These are phyloP conservation scores for Candida sithepensis DNA, from an alignment of 805 yeast species.

Conservation along the genomic window DNA sequence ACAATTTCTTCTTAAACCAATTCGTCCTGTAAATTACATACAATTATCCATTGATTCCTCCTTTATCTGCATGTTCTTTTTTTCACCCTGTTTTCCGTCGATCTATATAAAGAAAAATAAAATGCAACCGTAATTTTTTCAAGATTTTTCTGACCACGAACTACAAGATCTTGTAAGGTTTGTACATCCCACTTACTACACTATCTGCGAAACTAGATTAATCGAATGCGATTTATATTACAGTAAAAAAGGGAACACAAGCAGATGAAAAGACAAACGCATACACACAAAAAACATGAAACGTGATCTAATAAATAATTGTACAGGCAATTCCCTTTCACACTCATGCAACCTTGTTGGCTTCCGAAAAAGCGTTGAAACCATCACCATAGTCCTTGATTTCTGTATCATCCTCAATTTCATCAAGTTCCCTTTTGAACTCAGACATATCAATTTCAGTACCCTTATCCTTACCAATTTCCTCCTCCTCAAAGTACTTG, in stretches of 20 bases:
- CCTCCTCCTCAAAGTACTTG: slow-evolving; percentile 52
- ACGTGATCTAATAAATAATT: neutral
- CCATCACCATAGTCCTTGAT: slow-evolving; percentile 79
- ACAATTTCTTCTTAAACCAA: too few species aligned
- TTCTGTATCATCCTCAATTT: slow-evolving; percentile 42
- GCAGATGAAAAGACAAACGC: neutral
- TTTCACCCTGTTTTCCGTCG: too few species aligned
- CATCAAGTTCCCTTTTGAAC: slow-evolving; percentile 55
- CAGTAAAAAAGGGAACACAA: neutral
- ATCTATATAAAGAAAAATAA: too few species aligned
- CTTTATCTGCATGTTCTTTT: too few species aligned
- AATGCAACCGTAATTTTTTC: too few species aligned
- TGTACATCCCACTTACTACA: too few species aligned
- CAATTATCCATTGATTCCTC: too few species aligned
- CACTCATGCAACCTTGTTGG: slow-evolving; percentile 14
- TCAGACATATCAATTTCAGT: slow-evolving; percentile 55
- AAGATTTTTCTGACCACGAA: too few species aligned
- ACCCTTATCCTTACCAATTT: slow-evolving; percentile 41
- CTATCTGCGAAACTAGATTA: too few species aligned
- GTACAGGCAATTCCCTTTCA: neutral
- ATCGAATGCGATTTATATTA: neutral
- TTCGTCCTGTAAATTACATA: too few species aligned
- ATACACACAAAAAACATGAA: neutral
- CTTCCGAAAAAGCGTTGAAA: slow-evolving; percentile 33
- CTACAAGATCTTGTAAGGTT: too few species aligned